Conservation (phyloP, 129 eudicot genomes). For the Heracleum sosnowskyi region DNA sequence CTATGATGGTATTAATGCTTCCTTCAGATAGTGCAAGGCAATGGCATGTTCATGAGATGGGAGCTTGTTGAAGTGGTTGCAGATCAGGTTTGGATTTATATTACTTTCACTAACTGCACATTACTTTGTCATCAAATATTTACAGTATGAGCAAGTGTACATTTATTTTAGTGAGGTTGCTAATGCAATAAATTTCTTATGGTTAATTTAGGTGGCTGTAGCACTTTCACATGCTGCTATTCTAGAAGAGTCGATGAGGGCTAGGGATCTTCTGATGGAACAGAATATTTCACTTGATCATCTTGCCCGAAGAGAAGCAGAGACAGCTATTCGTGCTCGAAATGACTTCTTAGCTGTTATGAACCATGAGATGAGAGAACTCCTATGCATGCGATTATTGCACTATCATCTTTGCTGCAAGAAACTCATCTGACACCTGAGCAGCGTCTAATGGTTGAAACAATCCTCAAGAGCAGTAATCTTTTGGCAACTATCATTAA, state of each 20-base stretch:
- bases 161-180: background rate
- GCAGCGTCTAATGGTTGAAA: constrained; percentile 92
- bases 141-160: background rate
- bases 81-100: constrained; percentile 61
- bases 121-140: background rate
- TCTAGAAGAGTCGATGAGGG: constrained; percentile 93
- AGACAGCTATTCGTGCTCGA: constrained; percentile 89
- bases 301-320: constrained; percentile 95
- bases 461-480: constrained; percentile 84
- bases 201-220: constrained; percentile 67
- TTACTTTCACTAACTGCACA: background rate
- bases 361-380: constrained; percentile 99
- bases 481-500: constrained; percentile 81
- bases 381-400: constrained; percentile 92
- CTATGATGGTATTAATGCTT: constrained; percentile 96
- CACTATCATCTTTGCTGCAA: constrained; percentile 69
- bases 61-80: constrained; percentile 99
- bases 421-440: constrained; percentile 89
- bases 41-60: constrained; percentile 95
- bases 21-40: constrained; percentile 96
- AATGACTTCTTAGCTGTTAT: constrained; percentile 95
- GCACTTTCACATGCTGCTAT: constrained; percentile 98
- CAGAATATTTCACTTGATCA: constrained; percentile 94
- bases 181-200: background rate
- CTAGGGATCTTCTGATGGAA: constrained; percentile 82